Evolutionary conservation across 257 asterid species (phyloP), one percentile per base, ranked within the genome.

Genomic region (Przewalskia tangutica): DNA sequence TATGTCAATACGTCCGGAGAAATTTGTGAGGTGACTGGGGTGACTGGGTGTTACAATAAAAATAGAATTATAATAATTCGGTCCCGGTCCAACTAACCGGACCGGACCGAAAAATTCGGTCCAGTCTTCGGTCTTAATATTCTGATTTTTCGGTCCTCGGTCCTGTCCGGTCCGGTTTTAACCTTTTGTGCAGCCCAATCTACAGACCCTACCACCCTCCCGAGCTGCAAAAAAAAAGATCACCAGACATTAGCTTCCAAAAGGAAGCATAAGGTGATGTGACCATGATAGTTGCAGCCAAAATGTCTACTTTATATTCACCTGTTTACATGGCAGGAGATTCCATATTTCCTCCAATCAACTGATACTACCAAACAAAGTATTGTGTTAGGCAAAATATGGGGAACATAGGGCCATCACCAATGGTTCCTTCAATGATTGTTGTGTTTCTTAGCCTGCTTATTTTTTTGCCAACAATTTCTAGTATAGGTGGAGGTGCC

Each of bases 401-500:
- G 77, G 58, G 83, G 7, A 60, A 40, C 58, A 77, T 63, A 67
- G 84, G 86, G 70, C 86, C 86, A 27, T 83, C 89, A n/a, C 89
- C 84, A 0, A 11, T 81, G 67, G 82, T 84, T 81, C 89, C 89
- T 50, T 80, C 82, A n/a, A 50, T 86, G 48, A 68, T 78, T 27
- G 77, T 84, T 27, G 82, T 64, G 36, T 63, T 84, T 5, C 81
- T 86, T 34, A 81, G 85, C 5, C 4, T 81, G 13, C 27, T 82
- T 20, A 58, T 81, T 40, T 50, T 81, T 63, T 82, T 85, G 79
- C 82, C 85, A 77, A 71, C 50, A 34, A 79, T 80, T 48, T 80
- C 12, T 40, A 34, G 73, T 10, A 50, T 59, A 17, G 46, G 36
- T 77, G 10, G 53, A 27, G 16, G 56, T 60, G 20, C 18, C 53